Evolutionary conservation across 2,329 filamentous ascomycete genomes (phyloP), one percentile per base, ranked within the genome.

Genomic region (Colletotrichum simmondsii): DNA sequence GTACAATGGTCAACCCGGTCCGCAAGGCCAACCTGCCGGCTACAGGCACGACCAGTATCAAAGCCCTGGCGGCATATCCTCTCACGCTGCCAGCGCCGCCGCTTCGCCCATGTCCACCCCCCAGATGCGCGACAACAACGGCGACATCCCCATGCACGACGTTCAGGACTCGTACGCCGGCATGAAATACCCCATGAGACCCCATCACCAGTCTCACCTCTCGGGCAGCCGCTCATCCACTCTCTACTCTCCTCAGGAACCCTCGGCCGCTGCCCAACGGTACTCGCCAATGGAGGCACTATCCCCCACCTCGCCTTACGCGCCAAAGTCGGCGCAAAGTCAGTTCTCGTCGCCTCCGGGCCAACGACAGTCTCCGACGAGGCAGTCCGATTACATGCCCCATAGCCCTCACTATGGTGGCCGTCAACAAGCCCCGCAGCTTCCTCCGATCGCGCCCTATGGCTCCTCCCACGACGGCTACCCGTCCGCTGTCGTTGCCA

Each of bases 241-340:
- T 74, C 90, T 95, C 77, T 93, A 96, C 81, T 93, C 93, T 59
- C 86, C 92, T 63, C 92, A 92, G 76, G 92, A 96, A 79, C 92
- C 94, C 72, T 97, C 95, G 56, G 89, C 94, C 63, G 94, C 95
- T 70, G 94, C 95, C 72, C 94, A 97, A 82, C 92, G 95, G 80
- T 98, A 98, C 84, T 98, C 96, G 59, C 97, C 96, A 75, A 98
- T 98, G 95, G 96, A 98, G 81, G 90, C 91, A 19, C 86, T 97
- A 74, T 95, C 95, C 73, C 94, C 95, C 53, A 91, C 92, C 42
- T 93, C 94, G 68, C 92, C 95, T 42, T 97, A 97, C 84, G 89
- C 90, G 58, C 80, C 88, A 85, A 84, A 93, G 86, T 81, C 90
- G 87, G 74, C 90, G 85, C 80, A 86, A 53, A 87, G 81, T 76